Conservation (phyloP, 1,284 basidiomycete species). For the Porodaedalea pini region DNA sequence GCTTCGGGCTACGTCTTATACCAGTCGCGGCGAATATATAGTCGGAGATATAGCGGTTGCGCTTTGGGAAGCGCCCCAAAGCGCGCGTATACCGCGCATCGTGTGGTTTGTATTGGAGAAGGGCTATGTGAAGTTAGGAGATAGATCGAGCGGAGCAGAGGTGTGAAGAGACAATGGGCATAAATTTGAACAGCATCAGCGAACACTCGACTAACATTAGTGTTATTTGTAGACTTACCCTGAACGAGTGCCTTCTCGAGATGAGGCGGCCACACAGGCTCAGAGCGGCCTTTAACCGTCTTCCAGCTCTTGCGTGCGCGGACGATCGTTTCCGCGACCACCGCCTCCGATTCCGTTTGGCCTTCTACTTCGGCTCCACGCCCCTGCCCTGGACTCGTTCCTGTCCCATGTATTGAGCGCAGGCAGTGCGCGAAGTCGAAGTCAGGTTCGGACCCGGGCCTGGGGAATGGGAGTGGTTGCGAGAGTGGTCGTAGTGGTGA, state of each 20-base stretch:
- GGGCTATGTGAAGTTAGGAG: slow-evolving; percentile 6
- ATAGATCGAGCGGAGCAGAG: not conserved
- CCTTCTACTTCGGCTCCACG: not conserved
- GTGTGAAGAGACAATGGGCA: not conserved
- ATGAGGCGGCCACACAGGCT: slow-evolving; percentile 72
- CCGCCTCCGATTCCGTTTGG: not conserved
- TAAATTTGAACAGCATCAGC: not conserved
- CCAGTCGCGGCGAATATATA: slow-evolving; percentile 63
- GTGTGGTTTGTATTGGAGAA: slow-evolving; percentile 65
- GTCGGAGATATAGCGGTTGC: slow-evolving; percentile 71
- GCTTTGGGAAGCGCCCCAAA: slow-evolving; percentile 67
- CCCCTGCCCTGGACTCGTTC: not conserved
- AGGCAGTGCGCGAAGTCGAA: not conserved
- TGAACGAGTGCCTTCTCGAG: slow-evolving; percentile 72
- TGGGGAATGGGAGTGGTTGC: not conserved
- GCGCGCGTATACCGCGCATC: slow-evolving; percentile 65
- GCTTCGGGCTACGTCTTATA: slow-evolving; percentile 62
- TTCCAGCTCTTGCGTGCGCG: slow-evolving; percentile 71
- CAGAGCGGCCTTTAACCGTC: slow-evolving; percentile 59
- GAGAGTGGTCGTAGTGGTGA: not conserved
- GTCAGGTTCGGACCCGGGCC: not conserved
- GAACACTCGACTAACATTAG: no score
- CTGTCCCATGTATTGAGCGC: not conserved
- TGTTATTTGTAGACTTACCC: slow-evolving; percentile 39
- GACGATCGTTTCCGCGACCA: slow-evolving; percentile 59